phyloP scores from a whole-genome alignment of 2,329 filamentous ascomycete genomes.

The Fusarium torulosum region DNA sequence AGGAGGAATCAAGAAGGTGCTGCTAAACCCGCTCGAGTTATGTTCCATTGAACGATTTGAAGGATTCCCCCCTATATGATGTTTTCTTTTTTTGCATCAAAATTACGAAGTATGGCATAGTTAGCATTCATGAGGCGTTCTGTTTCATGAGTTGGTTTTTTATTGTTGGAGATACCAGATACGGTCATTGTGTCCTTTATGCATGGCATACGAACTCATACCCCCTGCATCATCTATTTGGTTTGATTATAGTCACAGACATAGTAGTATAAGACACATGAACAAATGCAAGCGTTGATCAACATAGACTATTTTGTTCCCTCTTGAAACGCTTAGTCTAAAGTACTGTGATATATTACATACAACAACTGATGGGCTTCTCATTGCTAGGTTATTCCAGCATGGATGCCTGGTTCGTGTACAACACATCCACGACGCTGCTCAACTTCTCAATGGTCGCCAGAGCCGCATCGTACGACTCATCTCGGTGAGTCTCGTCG shows the following conservation, averaged over 20 bases:
- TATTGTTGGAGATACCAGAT: slow-evolving; percentile 43
- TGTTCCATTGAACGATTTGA: slow-evolving; percentile 49
- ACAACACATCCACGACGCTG: slow-evolving; percentile 96
- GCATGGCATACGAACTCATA: slow-evolving; percentile 26
- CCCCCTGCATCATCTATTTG: slow-evolving; percentile 23
- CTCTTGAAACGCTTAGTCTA: slow-evolving; percentile 51
- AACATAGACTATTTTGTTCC: slow-evolving; percentile 45
- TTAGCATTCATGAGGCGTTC: slow-evolving; percentile 43
- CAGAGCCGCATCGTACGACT: slow-evolving; percentile 93
- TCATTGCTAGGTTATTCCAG: slow-evolving; percentile 74
- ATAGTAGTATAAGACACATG: slow-evolving; percentile 19
- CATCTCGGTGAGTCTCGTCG: slow-evolving; percentile 93
- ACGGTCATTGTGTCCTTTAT: slow-evolving; percentile 27
- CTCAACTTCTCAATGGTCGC: slow-evolving; percentile 97
- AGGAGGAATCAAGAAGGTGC: slow-evolving; percentile 40
- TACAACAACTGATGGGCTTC: slow-evolving; percentile 44
- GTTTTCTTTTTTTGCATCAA: slow-evolving; percentile 25
- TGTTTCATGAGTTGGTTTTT: slow-evolving; percentile 31
- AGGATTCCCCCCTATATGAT: neutral
- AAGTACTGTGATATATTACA: slow-evolving; percentile 49
- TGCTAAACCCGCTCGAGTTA: slow-evolving; percentile 40
- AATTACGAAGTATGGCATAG: slow-evolving; percentile 38
- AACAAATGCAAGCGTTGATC: slow-evolving; percentile 31
- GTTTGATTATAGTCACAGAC: slow-evolving; percentile 9
- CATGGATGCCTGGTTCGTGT: slow-evolving; percentile 96